phyloP scores from a whole-genome alignment of 2,329 filamentous ascomycete genomes.

The Cercospora zeina region DNA sequence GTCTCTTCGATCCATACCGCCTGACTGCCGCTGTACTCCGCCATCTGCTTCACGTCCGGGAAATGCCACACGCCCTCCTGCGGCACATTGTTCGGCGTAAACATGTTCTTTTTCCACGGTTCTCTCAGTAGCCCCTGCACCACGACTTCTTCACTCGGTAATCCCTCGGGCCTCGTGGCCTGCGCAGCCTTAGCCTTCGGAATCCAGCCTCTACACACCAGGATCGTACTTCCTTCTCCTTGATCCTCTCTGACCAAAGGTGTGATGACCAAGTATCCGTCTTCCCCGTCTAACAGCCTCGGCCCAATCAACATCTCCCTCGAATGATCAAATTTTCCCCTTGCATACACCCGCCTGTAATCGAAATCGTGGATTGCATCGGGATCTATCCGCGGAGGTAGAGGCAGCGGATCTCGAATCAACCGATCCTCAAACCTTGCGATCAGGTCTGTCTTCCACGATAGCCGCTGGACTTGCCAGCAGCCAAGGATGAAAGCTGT shows the following conservation, averaged over 20 bases:
- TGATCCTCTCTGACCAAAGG: constrained; percentile 72
- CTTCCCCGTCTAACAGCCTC: constrained; percentile 80
- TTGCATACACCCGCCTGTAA: constrained; percentile 77
- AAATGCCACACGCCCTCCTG: constrained; percentile 89
- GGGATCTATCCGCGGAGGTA: constrained; percentile 81
- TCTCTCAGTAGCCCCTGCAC: constrained; percentile 83
- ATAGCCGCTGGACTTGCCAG: constrained; percentile 91
- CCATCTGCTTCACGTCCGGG: constrained; percentile 91
- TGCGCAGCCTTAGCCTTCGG: constrained; percentile 70
- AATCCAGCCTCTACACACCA: constrained; percentile 93
- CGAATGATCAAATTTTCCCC: constrained; percentile 76
- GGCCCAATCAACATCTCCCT: constrained; percentile 96
- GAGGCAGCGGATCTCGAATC: constrained; percentile 76
- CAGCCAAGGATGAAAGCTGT: constrained; percentile 88
- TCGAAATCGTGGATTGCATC: constrained; percentile 85
- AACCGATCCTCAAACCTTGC: constrained; percentile 91
- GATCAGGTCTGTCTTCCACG: constrained; percentile 91
- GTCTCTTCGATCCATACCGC: constrained; percentile 95
- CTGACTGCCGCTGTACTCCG: constrained; percentile 74
- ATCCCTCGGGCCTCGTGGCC: constrained; percentile 59
- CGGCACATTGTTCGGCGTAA: constrained; percentile 87
- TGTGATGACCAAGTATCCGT: constrained; percentile 89
- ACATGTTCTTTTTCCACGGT: constrained; percentile 97
- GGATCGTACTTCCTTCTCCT: constrained; percentile 58
- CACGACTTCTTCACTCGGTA: constrained; percentile 70